Conservation (phyloP, 83 land plant species). For the Diphasiastrum complanatum region DNA sequence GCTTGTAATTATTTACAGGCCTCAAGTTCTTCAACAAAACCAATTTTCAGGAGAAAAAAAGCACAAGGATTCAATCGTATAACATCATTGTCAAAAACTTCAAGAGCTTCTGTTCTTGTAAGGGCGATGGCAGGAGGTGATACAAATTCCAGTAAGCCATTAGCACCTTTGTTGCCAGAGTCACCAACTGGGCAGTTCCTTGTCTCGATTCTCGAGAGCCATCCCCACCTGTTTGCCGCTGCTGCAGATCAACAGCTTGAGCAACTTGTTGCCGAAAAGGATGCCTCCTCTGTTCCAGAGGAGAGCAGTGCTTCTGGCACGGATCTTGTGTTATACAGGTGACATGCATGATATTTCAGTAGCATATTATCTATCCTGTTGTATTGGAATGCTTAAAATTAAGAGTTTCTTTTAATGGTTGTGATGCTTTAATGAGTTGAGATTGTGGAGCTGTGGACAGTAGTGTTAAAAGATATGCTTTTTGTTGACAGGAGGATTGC, state of each 20-base stretch:
- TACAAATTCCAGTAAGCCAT: slow-evolving; percentile 10
- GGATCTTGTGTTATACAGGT: slow-evolving; percentile 76
- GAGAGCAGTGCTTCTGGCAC: slow-evolving; percentile 41
- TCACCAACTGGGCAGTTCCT: slow-evolving; percentile 81
- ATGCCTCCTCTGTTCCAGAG: slow-evolving; percentile 38
- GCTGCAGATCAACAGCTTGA: slow-evolving; percentile 84
- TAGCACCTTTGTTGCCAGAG: slow-evolving; percentile 68
- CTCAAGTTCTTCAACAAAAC: too few species aligned
- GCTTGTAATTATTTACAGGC: too few species aligned
- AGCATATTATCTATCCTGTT: too few species aligned
- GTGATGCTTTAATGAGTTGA: neutral
- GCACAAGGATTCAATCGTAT: too few species aligned
- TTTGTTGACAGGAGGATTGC: slow-evolving; percentile 63
- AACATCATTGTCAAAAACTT: too few species aligned
- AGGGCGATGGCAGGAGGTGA: neutral
- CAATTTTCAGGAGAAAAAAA: too few species aligned
- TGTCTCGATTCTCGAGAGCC: slow-evolving; percentile 56
- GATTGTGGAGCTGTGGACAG: neutral
- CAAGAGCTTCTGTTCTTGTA: neutral
- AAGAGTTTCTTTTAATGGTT: neutral
- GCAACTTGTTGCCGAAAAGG: slow-evolving; percentile 57
- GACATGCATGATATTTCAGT: slow-evolving; percentile 3
- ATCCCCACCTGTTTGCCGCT: slow-evolving; percentile 77
- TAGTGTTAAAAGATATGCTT: neutral
- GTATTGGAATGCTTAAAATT: neutral